Percentiles rank a stretch among this genome's conserved stretches.
These are phyloP conservation scores for Lactifluus pinguis DNA, from an alignment of 768 basidiomycete genomes.

Conservation along the genomic window DNA sequence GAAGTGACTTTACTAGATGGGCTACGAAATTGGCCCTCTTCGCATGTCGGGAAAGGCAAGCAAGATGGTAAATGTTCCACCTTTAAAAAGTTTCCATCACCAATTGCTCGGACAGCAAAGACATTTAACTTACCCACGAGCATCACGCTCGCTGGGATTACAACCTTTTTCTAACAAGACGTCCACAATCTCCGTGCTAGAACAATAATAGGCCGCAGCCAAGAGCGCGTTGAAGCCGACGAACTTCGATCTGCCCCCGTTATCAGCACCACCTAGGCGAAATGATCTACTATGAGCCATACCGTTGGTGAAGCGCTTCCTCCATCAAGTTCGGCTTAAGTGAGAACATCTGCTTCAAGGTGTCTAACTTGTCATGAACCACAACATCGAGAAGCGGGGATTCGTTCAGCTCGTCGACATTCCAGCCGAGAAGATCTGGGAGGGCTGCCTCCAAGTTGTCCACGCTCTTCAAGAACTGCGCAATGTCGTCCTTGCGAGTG, in stretches of 20 bases:
- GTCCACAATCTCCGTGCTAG: slow-evolving; percentile 33
- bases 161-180: slow-evolving; percentile 41
- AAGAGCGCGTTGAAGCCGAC: slow-evolving; percentile 37
- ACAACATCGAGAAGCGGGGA: slow-evolving; percentile 43
- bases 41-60: slow-evolving; percentile 26
- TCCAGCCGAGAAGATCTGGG: slow-evolving; percentile 46
- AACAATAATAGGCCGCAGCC: slow-evolving; percentile 30
- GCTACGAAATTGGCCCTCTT: slow-evolving; percentile 27
- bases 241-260: slow-evolving; percentile 35
- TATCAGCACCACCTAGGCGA: not conserved
- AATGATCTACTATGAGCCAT: slow-evolving; percentile 10
- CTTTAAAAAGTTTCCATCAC: slow-evolving; percentile 25
- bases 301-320: slow-evolving; percentile 37
- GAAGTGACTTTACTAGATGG: slow-evolving; percentile 41
- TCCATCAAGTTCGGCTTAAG: slow-evolving; percentile 35
- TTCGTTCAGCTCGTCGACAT: slow-evolving; percentile 38
- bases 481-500: slow-evolving; percentile 34
- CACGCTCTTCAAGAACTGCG: slow-evolving; percentile 34
- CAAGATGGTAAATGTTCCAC: slow-evolving; percentile 49
- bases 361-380: slow-evolving; percentile 28
- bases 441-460: slow-evolving; percentile 34
- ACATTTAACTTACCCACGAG: slow-evolving; percentile 33
- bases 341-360: slow-evolving; percentile 38
- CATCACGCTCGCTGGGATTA: slow-evolving; percentile 36
- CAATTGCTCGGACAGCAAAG: not conserved